These are phyloP conservation scores for Cytospora chrysosperma DNA, from an alignment of 2,329 filamentous ascomycete species.

Conservation along the genomic window DNA sequence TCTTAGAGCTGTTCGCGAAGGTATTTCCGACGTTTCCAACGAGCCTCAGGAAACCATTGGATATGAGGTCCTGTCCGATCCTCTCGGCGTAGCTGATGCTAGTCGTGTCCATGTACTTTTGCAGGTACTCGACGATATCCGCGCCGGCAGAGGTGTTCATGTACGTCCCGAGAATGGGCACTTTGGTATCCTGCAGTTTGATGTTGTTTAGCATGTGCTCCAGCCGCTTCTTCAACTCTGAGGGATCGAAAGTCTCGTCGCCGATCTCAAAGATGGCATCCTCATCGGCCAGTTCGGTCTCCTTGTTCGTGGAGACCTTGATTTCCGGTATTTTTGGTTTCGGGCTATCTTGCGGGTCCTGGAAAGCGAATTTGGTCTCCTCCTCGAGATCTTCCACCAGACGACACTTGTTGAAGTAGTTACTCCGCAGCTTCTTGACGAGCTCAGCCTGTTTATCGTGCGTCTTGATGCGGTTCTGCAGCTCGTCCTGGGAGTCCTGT, in stretches of 20 bases:
- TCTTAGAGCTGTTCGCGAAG: conserved; percentile 95
- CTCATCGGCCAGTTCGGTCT: conserved; percentile 67
- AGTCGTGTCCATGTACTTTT: conserved; percentile 79
- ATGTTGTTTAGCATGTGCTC: conserved; percentile 83
- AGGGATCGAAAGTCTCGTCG: conserved; percentile 79
- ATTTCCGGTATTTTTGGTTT: conserved; percentile 73
- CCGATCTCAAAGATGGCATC: conserved; percentile 85
- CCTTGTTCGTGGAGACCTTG: conserved; percentile 69
- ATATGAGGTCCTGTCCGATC: conserved; percentile 89
- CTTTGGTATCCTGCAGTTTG: conserved; percentile 86
- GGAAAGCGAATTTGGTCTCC: conserved; percentile 97
- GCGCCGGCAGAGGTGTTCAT: conserved; percentile 87
- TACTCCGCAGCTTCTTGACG: conserved; percentile 89
- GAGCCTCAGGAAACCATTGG: conserved; percentile 81
- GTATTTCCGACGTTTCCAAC: conserved; percentile 93
- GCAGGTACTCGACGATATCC: conserved; percentile 94
- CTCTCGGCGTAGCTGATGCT: conserved; percentile 89
- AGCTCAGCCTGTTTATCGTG: conserved; percentile 89
- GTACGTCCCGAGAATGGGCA: conserved; percentile 92
- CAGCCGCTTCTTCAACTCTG: conserved; percentile 89
- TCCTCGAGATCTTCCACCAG: conserved; percentile 95
- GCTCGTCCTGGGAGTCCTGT: conserved; percentile 90
- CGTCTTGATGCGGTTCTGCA: conserved; percentile 85
- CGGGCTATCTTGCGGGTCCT: conserved; percentile 75
- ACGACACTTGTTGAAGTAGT: conserved; percentile 98